Percentiles rank a stretch among this genome's conserved stretches.
Evolutionary conservation across 202 grass and related monocot species (phyloP).

Genomic region (Cymbopogon flexuosus): DNA sequence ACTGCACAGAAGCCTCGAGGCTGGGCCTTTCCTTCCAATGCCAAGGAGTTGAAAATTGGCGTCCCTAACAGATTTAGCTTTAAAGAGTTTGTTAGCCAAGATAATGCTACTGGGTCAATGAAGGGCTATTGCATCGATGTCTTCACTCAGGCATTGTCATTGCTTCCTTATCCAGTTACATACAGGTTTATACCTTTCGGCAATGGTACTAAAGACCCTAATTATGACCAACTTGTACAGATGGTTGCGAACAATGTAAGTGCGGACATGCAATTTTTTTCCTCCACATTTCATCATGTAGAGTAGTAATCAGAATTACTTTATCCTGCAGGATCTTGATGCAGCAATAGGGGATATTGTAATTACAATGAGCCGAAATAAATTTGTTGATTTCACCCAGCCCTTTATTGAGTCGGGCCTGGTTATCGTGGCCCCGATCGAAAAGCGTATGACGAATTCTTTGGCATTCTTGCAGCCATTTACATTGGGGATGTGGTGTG

Average conservation of each 20-base stretch:
- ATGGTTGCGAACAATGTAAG: slow-evolving; percentile 76
- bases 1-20: slow-evolving; percentile 69
- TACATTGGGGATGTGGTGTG: slow-evolving; percentile 74
- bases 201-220: slow-evolving; percentile 55
- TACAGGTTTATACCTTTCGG: slow-evolving; percentile 75
- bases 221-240: slow-evolving; percentile 52
- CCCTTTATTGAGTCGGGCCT: slow-evolving; percentile 86
- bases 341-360: slow-evolving; percentile 72
- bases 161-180: slow-evolving; percentile 88
- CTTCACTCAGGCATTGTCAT: slow-evolving; percentile 68
- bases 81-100: slow-evolving; percentile 51
- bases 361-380: slow-evolving; percentile 68
- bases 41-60: slow-evolving; percentile 72
- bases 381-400: slow-evolving; percentile 67
- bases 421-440: slow-evolving; percentile 69
- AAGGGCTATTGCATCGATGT: slow-evolving; percentile 89
- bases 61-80: slow-evolving; percentile 78
- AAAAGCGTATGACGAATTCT: slow-evolving; percentile 54
- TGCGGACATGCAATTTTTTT: neutral
- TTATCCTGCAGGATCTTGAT: slow-evolving; percentile 63
- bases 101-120: slow-evolving; percentile 55
- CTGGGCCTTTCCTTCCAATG: slow-evolving; percentile 73
- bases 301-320: neutral
- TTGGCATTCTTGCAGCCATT: slow-evolving; percentile 94
- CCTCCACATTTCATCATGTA: slow-evolving; percentile 14